Percentiles rank a stretch among this genome's conserved stretches.
Conservation (phyloP, 495 filamentous ascomycete species). For the Collariella sp. region DNA sequence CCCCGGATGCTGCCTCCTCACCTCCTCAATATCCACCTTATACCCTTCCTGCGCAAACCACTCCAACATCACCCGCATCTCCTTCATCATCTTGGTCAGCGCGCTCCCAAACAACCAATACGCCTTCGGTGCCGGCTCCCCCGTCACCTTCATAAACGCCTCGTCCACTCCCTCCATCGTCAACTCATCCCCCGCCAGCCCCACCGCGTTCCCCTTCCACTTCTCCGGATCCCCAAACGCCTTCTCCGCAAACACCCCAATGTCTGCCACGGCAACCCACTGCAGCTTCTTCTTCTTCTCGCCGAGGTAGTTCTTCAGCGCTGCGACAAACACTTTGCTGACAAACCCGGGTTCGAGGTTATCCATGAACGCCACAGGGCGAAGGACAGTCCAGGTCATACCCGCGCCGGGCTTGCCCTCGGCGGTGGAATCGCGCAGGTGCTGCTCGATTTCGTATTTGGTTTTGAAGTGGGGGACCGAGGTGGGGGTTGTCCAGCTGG, state of each 20-base stretch:
- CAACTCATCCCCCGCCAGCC: slow-evolving; percentile 40
- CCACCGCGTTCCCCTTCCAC: slow-evolving; percentile 33
- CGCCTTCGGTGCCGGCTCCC: slow-evolving; percentile 29
- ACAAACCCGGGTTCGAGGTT: slow-evolving; percentile 50
- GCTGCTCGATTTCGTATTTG: slow-evolving; percentile 58
- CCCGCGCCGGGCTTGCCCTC: slow-evolving; percentile 12
- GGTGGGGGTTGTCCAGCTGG: slow-evolving; percentile 49
- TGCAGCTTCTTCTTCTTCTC: slow-evolving; percentile 44
- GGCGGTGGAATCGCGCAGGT: slow-evolving; percentile 39
- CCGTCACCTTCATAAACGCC: slow-evolving; percentile 32
- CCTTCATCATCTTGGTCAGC: slow-evolving; percentile 31
- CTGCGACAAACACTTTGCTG: slow-evolving; percentile 48
- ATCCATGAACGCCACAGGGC: slow-evolving; percentile 63
- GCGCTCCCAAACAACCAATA: slow-evolving; percentile 33
- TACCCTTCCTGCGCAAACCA: slow-evolving; percentile 42
- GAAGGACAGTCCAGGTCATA: slow-evolving; percentile 54
- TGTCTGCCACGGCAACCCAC: slow-evolving; percentile 49
- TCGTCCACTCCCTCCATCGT: slow-evolving; percentile 32
- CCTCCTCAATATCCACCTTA: slow-evolving; percentile 32
- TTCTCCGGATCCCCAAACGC: slow-evolving; percentile 40
- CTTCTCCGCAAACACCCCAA: slow-evolving; percentile 55
- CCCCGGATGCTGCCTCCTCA: slow-evolving; percentile 29
- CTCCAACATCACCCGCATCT: slow-evolving; percentile 38
- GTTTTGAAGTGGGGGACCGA: slow-evolving; percentile 56
- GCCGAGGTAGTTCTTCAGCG: slow-evolving; percentile 34